Conservation (phyloP, 257 asterid genomes). For the Pogostemon cablin region DNA sequence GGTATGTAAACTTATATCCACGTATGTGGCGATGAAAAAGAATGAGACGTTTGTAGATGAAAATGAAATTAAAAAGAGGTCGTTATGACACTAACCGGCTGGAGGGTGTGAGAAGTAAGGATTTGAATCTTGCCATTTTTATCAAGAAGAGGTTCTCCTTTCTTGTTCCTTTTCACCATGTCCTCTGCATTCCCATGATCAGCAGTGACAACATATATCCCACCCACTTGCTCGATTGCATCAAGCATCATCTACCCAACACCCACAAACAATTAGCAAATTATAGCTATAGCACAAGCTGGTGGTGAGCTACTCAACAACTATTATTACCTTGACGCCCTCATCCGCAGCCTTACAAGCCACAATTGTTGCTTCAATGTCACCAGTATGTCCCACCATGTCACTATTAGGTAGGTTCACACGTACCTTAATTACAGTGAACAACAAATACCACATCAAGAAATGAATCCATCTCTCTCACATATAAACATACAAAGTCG, state of each 20-base stretch:
- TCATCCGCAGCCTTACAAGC: constrained; percentile 96
- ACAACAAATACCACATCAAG: constrained; percentile 9
- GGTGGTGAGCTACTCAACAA: neutral
- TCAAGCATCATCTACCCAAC: constrained; percentile 77
- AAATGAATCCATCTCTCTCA: neutral
- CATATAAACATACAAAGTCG: neutral
- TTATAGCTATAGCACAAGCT: neutral
- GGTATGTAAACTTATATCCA: neutral
- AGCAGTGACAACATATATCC: constrained; percentile 92
- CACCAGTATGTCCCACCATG: constrained; percentile 99
- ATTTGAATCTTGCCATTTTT: constrained; percentile 83
- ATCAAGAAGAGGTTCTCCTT: constrained; percentile 91
- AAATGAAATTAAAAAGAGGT: neutral
- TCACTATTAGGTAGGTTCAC: constrained; percentile 89
- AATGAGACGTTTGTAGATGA: constrained; percentile 7
- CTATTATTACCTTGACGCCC: constrained; percentile 80
- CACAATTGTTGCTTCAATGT: constrained; percentile 84
- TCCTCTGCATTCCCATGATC: constrained; percentile 99
- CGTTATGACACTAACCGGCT: constrained; percentile 64
- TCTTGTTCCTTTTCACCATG: constrained; percentile 97
- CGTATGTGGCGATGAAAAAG: neutral
- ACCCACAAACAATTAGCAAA: constrained; percentile 7
- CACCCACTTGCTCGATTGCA: constrained; percentile 90
- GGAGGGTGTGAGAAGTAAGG: constrained; percentile 88
- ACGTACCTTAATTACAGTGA: constrained; percentile 57